Evolutionary conservation across 192 early-diverging fungal species (phyloP).

Genomic region (Lunasporangiospora selenospora): DNA sequence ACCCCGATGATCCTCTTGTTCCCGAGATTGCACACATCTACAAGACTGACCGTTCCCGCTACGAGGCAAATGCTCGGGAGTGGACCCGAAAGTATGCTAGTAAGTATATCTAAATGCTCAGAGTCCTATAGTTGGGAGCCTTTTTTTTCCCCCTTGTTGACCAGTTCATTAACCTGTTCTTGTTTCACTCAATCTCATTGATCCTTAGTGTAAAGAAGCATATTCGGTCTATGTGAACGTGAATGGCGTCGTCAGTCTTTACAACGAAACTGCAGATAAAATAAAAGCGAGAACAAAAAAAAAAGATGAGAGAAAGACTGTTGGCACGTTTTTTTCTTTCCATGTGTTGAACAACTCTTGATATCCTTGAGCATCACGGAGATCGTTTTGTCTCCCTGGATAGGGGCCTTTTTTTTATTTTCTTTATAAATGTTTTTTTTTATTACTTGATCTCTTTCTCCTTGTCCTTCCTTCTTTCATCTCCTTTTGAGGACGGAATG

Average conservation of each 20-base stretch:
- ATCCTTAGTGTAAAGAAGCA: too few relatives aligned
- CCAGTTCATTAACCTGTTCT: background rate
- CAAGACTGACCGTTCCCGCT: constrained; percentile 91
- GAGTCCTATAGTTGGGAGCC: background rate
- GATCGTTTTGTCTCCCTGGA: too few relatives aligned
- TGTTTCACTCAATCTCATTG: too few relatives aligned
- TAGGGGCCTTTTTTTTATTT: constrained; percentile 2
- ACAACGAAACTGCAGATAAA: too few relatives aligned
- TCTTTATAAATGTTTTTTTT: background rate
- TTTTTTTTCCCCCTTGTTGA: constrained; percentile 1
- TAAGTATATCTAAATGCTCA: constrained; percentile 17
- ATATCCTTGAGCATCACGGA: too few relatives aligned
- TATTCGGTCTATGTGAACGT: too few relatives aligned
- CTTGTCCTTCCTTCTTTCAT: background rate
- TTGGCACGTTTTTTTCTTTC: too few relatives aligned
- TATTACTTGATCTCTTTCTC: background rate
- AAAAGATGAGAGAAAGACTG: too few relatives aligned
- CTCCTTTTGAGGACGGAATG: too few relatives aligned
- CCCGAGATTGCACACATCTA: constrained; percentile 98
- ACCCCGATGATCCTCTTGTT: constrained; percentile 97
- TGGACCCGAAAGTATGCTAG: constrained; percentile 94
- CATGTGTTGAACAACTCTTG: too few relatives aligned
- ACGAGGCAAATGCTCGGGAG: constrained; percentile 90
- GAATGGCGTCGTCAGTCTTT: too few relatives aligned
- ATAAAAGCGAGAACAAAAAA: too few relatives aligned